Evolutionary conservation across 768 basidiomycete genomes (phyloP).

Genomic region (Phylloporus sp.): DNA sequence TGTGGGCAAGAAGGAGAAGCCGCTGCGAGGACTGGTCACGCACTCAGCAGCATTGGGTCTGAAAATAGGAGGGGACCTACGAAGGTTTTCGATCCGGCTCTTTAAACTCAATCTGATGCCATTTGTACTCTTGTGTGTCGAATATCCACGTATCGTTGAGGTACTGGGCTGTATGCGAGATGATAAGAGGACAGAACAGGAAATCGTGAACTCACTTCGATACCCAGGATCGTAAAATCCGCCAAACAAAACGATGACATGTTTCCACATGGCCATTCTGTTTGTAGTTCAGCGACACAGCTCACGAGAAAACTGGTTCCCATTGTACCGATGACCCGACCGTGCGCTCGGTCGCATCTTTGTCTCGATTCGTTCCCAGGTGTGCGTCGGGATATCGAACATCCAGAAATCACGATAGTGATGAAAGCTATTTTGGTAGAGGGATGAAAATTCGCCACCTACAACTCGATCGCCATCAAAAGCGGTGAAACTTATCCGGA

Average conservation of each 20-base stretch:
- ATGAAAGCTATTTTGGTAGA: slow-evolving; percentile 79
- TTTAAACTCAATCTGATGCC: slow-evolving; percentile 71
- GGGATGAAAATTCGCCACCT: slow-evolving; percentile 84
- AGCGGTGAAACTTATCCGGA: not conserved
- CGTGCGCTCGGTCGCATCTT: slow-evolving; percentile 74
- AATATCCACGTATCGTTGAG: slow-evolving; percentile 83
- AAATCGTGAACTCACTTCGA: slow-evolving; percentile 44
- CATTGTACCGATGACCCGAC: slow-evolving; percentile 67
- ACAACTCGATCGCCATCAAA: not conserved
- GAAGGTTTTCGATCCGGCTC: slow-evolving; percentile 70
- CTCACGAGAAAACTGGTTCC: not conserved
- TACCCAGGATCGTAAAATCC: slow-evolving; percentile 88
- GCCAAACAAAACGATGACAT: slow-evolving; percentile 80
- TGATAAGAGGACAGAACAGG: not conserved
- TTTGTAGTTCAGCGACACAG: not conserved
- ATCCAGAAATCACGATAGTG: slow-evolving; percentile 89
- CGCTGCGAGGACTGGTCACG: slow-evolving; percentile 57
- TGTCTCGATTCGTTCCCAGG: slow-evolving; percentile 88
- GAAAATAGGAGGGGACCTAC: slow-evolving; percentile 34
- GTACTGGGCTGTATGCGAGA: slow-evolving; percentile 54
- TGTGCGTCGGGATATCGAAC: slow-evolving; percentile 72
- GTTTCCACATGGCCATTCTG: slow-evolving; percentile 89
- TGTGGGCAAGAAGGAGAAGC: slow-evolving; percentile 79
- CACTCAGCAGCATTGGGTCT: not conserved
- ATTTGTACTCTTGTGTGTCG: slow-evolving; percentile 80